Conservation (phyloP, 2,329 filamentous ascomycete species). For the Cladophialophora yegresii region DNA sequence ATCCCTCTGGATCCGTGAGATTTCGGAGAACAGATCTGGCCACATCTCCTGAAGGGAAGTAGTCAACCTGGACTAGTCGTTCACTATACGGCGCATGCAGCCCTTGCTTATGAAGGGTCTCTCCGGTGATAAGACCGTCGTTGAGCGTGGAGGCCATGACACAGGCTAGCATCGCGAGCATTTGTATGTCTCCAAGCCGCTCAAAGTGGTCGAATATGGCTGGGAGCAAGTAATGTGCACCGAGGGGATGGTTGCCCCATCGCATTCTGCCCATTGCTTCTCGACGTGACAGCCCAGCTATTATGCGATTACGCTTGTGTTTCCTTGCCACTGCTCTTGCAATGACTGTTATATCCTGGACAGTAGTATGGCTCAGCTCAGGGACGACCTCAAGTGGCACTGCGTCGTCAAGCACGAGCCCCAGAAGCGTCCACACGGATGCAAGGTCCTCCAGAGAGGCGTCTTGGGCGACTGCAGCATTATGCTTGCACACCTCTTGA, state of each 20-base stretch:
- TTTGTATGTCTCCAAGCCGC: conserved; percentile 61
- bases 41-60: conserved; percentile 29
- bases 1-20: conserved; percentile 23
- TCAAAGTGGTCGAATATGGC: conserved; percentile 63
- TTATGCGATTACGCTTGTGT: conserved; percentile 41
- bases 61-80: conserved; percentile 12
- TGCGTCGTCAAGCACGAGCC: conserved; percentile 73
- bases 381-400: conserved; percentile 62
- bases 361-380: conserved; percentile 56
- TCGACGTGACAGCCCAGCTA: conserved; percentile 35
- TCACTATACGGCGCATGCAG: neutral
- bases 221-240: conserved; percentile 57
- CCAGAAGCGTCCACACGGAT: conserved; percentile 80
- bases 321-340: conserved; percentile 62
- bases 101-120: neutral
- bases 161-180: conserved; percentile 66
- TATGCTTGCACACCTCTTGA: conserved; percentile 78
- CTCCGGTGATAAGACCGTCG: conserved; percentile 16
- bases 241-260: conserved; percentile 62
- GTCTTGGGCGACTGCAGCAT: conserved; percentile 73
- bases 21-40: conserved; percentile 28
- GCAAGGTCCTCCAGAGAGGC: conserved; percentile 71
- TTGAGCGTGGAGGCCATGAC: conserved; percentile 47
- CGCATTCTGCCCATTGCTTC: conserved; percentile 44
- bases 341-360: conserved; percentile 67